Conservation (phyloP, 805 yeast genomes). For the Barnettozyma siamensis region DNA sequence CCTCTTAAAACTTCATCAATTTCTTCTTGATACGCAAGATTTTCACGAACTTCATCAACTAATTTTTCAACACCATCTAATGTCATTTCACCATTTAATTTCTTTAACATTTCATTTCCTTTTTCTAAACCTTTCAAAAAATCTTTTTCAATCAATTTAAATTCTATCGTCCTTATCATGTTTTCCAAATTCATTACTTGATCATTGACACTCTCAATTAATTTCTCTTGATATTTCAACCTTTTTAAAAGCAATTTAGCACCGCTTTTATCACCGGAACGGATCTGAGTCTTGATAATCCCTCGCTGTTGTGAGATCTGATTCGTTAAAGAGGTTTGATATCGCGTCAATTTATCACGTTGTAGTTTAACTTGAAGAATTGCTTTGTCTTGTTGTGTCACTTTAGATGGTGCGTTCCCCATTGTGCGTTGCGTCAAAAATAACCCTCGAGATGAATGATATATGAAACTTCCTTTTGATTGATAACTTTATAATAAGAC, state of each 20-base stretch:
- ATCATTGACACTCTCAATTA: constrained; percentile 63
- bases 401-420: constrained; percentile 34
- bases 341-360: constrained; percentile 75
- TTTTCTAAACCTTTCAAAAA: constrained; percentile 73
- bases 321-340: constrained; percentile 45
- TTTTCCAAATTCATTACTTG: constrained; percentile 79
- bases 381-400: constrained; percentile 83
- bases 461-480: no score
- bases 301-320: constrained; percentile 56
- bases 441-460: no score
- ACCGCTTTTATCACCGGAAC: constrained; percentile 31
- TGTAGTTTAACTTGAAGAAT: constrained; percentile 82
- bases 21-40: constrained; percentile 72
- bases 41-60: constrained; percentile 81
- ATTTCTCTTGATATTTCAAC: constrained; percentile 74
- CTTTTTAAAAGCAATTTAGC: constrained; percentile 69
- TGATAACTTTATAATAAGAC: no score
- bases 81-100: constrained; percentile 72
- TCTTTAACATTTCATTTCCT: constrained; percentile 73
- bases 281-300: constrained; percentile 26
- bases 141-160: constrained; percentile 82
- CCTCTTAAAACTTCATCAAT: constrained; percentile 46
- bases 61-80: constrained; percentile 74
- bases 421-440: no score
- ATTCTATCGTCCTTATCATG: constrained; percentile 76